Conservation (phyloP, 441 rosid species). For the Pelargonium cotyledonis region DNA sequence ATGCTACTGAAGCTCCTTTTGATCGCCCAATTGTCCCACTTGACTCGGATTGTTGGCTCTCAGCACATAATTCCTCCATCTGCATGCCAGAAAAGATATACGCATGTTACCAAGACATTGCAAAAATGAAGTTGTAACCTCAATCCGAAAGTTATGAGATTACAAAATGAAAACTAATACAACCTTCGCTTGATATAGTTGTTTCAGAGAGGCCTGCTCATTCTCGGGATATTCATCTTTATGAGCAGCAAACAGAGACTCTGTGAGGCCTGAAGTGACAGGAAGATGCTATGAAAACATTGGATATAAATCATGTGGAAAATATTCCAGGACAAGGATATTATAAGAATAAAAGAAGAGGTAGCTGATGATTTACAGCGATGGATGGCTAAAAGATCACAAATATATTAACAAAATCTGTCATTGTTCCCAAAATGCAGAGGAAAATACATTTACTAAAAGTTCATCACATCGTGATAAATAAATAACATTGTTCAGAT, state of each 20-base stretch:
- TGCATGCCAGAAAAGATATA: slow-evolving; percentile 33
- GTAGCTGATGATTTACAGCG: too few species aligned
- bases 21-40: slow-evolving; percentile 90
- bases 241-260: slow-evolving; percentile 88
- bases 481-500: background rate
- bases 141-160: slow-evolving; percentile 12
- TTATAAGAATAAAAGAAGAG: background rate
- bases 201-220: slow-evolving; percentile 88
- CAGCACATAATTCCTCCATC: slow-evolving; percentile 92
- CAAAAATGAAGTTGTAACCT: slow-evolving; percentile 15
- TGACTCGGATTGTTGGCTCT: slow-evolving; percentile 68
- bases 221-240: slow-evolving; percentile 96
- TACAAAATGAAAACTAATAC: slow-evolving; percentile 10
- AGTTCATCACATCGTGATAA: background rate
- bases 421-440: slow-evolving; percentile 2
- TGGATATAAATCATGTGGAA: background rate
- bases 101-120: slow-evolving; percentile 2
- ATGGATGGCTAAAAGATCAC: background rate
- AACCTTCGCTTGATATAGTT: slow-evolving; percentile 89
- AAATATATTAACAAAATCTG: background rate
- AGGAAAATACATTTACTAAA: background rate
- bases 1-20: slow-evolving; percentile 78
- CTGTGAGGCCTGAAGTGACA: slow-evolving; percentile 74
- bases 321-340: slow-evolving; percentile 6
- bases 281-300: slow-evolving; percentile 3